A percentile compares a stretch with the other conserved stretches of the same genome.
Conservation (phyloP, 805 yeast genomes). For the Cyberlindnera mississippiensis region DNA sequence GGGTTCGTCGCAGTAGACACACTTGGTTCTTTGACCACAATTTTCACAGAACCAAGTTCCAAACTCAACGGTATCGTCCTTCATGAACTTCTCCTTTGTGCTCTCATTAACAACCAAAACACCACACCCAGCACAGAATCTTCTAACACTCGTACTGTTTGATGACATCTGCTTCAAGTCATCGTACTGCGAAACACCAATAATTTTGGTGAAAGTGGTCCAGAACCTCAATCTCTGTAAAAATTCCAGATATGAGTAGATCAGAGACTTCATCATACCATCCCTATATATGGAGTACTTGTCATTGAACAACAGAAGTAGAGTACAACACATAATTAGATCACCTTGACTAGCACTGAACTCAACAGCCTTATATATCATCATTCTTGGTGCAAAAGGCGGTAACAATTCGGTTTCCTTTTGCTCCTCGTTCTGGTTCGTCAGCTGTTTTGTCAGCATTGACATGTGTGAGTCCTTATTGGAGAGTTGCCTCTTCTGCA, state of each 20-base stretch:
- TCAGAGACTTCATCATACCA: constrained; percentile 48
- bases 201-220: constrained; percentile 52
- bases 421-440: constrained; percentile 15
- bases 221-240: constrained; percentile 49
- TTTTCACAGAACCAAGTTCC: constrained; percentile 86
- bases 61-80: constrained; percentile 35
- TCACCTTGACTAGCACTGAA: constrained; percentile 63
- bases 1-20: constrained; percentile 75
- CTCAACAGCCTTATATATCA: constrained; percentile 49
- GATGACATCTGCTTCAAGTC: constrained; percentile 29
- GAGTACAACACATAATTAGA: constrained; percentile 52
- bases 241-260: constrained; percentile 49
- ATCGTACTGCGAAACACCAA: constrained; percentile 37
- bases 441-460: constrained; percentile 25
- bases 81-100: constrained; percentile 38
- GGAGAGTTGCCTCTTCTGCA: constrained; percentile 10
- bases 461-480: constrained; percentile 20
- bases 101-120: constrained; percentile 56
- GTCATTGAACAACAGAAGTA: constrained; percentile 50
- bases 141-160: constrained; percentile 35
- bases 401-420: constrained; percentile 14
- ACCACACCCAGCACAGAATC: constrained; percentile 61
- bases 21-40: constrained; percentile 48
- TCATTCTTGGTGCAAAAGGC: constrained; percentile 58
- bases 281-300: constrained; percentile 31